Percentiles rank a stretch among this genome's conserved stretches.
phyloP scores from a whole-genome alignment of 371 early-diverging fungal species.

The Mortierella sp. region DNA sequence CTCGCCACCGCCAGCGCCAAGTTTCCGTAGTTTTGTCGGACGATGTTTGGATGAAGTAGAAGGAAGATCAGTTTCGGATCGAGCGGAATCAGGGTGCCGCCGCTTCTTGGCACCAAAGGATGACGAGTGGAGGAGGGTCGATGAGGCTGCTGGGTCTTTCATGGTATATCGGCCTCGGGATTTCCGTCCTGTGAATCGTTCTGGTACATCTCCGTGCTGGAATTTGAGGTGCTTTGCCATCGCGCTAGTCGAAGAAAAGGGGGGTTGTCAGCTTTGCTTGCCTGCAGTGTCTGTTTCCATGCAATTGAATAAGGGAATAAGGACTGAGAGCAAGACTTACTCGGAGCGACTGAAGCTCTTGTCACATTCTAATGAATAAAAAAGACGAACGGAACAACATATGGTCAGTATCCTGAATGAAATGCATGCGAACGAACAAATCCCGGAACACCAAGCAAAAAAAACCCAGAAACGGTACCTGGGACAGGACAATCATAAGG shows the following conservation, averaged over 20 bases:
- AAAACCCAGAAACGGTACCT: conserved; percentile 24
- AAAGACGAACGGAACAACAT: neutral
- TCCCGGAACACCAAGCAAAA: neutral
- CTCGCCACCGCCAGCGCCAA: conserved; percentile 26
- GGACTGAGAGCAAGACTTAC: conserved; percentile 11
- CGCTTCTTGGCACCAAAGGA: conserved; percentile 44
- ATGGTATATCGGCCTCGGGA: conserved; percentile 56
- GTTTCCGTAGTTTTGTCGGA: conserved; percentile 42
- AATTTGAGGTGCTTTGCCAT: conserved; percentile 59
- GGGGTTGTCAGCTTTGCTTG: neutral
- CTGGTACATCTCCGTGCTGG: conserved; percentile 58
- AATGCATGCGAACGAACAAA: neutral
- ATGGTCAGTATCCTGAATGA: neutral
- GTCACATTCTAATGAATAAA: conserved; percentile 37
- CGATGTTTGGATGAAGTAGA: conserved; percentile 13
- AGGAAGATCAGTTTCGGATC: conserved; percentile 29
- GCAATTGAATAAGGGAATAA: neutral
- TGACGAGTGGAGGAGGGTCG: conserved; percentile 40
- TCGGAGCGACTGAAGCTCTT: conserved; percentile 59
- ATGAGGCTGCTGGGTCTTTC: conserved; percentile 55
- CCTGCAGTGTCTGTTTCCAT: conserved; percentile 20
- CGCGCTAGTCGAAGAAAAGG: conserved; percentile 25
- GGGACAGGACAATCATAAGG: conserved; percentile 71
- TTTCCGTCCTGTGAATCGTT: conserved; percentile 56
- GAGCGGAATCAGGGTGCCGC: conserved; percentile 28